Base-by-base conservation (phyloP, 257 asterid species). In the Plantago elongata region DNA sequence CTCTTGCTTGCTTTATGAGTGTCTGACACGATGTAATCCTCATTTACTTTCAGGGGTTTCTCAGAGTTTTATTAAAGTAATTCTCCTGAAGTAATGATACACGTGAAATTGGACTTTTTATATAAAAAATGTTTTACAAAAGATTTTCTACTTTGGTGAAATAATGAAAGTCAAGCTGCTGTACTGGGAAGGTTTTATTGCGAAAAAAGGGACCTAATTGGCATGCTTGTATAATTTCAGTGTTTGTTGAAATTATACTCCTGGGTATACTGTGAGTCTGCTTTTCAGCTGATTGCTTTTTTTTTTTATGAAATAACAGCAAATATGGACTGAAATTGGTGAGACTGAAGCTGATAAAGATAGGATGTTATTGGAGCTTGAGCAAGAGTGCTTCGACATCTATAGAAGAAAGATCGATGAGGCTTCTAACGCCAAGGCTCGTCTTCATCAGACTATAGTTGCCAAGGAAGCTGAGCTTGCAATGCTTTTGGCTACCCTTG, bases 391-490 rank as follows among this genome's bases (percentile, higher is more conserved):
- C 77, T 77, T 80, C 68, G 80, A 87, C 72, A 84, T 92, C 66
- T 89, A 92, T 63, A 68, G 87, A 74, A 81, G 89, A 74, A 92
- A 83, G 71, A 91, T 86, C 60, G 96, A 92, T 16, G 97, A 92
- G 75, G 89, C 97, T 52, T 85, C 87, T 37, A 84, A 84, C 58
- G 72, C 79, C 10, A 89, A 83, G 71, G 87, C 95, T 40, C 81
- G 83, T 52, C 94, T 92, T 70, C 88, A 84, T 75, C 99, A 92
- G 50, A 72, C 83, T 60, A 82, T 92, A 62, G 96, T 88, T 50
- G 85, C 97, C 65, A 84, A 76, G 75, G 99, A 92, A 77, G 97
- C 99, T 34, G 99, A 92, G 80, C 77, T 89, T 51, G 87, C 95
- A 13, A 86, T 85, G 65, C 90, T 92, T 15, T 74, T 79, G 87